These are phyloP conservation scores for Penicillium verrucosum DNA, from an alignment of 2,329 filamentous ascomycete genomes.

Conservation along the genomic window DNA sequence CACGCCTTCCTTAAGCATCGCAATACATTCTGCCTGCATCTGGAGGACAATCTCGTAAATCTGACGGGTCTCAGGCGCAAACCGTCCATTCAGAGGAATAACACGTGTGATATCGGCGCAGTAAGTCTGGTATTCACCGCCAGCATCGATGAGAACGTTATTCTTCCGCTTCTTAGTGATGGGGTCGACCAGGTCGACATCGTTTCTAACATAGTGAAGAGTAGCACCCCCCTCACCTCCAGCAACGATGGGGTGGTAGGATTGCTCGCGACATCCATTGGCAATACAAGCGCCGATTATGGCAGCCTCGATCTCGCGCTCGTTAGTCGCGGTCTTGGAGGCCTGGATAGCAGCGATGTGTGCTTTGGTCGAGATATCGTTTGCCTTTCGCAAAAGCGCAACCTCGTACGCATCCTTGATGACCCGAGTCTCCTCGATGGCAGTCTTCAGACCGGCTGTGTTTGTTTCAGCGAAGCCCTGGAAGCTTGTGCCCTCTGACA, in stretches of 20 bases:
- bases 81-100: conserved; percentile 71
- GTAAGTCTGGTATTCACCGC: conserved; percentile 80
- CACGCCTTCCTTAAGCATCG: conserved; percentile 64
- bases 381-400: conserved; percentile 74
- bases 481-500: conserved; percentile 70
- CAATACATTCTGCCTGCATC: conserved; percentile 77
- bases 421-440: conserved; percentile 76
- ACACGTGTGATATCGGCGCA: conserved; percentile 88
- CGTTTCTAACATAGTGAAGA: conserved; percentile 81
- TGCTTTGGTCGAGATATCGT: conserved; percentile 71
- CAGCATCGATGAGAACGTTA: conserved; percentile 80
- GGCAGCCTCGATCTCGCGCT: conserved; percentile 77
- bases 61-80: conserved; percentile 64
- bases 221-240: conserved; percentile 78
- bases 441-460: conserved; percentile 57
- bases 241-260: conserved; percentile 86
- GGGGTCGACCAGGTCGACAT: conserved; percentile 62
- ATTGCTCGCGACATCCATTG: conserved; percentile 69
- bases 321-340: conserved; percentile 64
- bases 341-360: conserved; percentile 69
- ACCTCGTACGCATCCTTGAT: conserved; percentile 86
- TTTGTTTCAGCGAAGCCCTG: conserved; percentile 66
- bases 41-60: conserved; percentile 74
- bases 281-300: conserved; percentile 72
- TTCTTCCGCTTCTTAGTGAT: conserved; percentile 50